These are phyloP conservation scores for Ostreobium quekettii DNA, from an alignment of 139 green algal genomes.

Conservation along the genomic window DNA sequence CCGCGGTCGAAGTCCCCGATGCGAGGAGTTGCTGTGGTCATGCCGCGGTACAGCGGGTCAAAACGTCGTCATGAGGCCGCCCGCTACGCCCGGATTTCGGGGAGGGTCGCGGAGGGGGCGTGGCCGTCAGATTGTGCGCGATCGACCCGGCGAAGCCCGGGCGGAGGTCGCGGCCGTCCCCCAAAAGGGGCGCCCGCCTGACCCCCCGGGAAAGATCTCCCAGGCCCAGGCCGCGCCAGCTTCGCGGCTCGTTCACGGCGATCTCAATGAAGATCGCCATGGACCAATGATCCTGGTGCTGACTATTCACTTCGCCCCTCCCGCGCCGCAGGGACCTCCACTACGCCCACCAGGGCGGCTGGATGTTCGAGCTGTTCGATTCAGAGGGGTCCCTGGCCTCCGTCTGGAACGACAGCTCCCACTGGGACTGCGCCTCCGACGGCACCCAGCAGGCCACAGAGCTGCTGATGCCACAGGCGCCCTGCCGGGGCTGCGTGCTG, in stretches of 20 bases:
- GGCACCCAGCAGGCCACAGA: slow-evolving; percentile 6
- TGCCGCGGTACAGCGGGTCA: too few species aligned
- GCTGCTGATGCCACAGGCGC: slow-evolving; percentile 10
- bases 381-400: not conserved
- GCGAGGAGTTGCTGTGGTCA: too few species aligned
- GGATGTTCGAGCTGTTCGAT: slow-evolving; percentile 24
- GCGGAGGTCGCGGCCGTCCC: too few species aligned
- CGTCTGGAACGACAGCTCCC: slow-evolving; percentile 11
- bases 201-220: not conserved
- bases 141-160: too few species aligned
- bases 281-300: too few species aligned
- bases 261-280: too few species aligned
- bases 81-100: too few species aligned
- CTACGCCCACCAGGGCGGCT: slow-evolving; percentile 26
- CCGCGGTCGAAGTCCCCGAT: too few species aligned
- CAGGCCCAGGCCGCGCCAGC: not conserved
- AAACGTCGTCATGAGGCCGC: too few species aligned
- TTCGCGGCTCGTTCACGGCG: not conserved
- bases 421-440: slow-evolving; percentile 22
- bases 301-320: too few species aligned
- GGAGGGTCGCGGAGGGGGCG: too few species aligned
- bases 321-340: slow-evolving; percentile 17
- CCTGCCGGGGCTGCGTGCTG: slow-evolving; percentile 21
- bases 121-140: too few species aligned
- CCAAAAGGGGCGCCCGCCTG: not conserved